Evolutionary conservation across 257 asterid genomes (phyloP).

Genomic region (Ligustrum vulgare): DNA sequence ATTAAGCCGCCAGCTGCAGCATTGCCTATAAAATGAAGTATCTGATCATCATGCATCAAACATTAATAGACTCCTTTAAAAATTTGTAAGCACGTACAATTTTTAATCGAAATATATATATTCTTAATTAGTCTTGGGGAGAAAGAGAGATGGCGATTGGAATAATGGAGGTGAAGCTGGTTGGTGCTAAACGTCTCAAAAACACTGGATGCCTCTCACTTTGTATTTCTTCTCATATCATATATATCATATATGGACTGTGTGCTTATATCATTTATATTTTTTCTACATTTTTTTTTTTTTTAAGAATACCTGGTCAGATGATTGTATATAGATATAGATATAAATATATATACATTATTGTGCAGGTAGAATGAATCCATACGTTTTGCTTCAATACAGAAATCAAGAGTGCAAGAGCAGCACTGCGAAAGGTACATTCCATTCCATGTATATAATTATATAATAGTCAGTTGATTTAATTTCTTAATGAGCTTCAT

Average conservation of each 20-base stretch:
- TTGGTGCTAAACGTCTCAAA: background rate
- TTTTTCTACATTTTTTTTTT: too few species aligned
- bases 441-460: too few species aligned
- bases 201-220: background rate
- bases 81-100: background rate
- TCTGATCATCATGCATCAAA: background rate
- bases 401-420: conserved; percentile 29
- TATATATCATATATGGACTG: too few species aligned
- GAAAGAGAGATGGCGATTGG: background rate
- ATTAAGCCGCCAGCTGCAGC: background rate
- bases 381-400: conserved; percentile 43
- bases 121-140: too few species aligned
- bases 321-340: too few species aligned
- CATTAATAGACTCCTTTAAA: background rate
- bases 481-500: too few species aligned
- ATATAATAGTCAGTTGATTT: too few species aligned
- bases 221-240: too few species aligned
- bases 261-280: too few species aligned
- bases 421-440: conserved; percentile 25
- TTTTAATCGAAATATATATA: too few species aligned
- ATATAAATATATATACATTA: background rate
- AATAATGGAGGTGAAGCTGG: background rate
- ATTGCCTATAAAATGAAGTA: background rate
- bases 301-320: too few species aligned
- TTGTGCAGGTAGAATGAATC: conserved; percentile 37